Conservation (phyloP, 306 rosid species). For the Lathyrus tuberosus region DNA sequence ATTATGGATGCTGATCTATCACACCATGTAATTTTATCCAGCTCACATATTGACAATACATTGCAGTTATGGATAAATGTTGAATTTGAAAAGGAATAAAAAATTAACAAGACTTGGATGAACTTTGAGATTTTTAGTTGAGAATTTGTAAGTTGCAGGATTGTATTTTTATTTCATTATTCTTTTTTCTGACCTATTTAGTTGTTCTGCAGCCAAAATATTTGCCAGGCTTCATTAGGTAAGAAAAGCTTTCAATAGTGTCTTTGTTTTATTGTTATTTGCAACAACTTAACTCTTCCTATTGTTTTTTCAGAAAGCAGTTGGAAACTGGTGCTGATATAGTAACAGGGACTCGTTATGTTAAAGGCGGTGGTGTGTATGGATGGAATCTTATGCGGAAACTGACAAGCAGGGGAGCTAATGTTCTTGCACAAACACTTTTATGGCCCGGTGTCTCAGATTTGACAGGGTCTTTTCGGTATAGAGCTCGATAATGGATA, state of each 20-base stretch:
- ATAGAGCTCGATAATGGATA: conserved; percentile 35
- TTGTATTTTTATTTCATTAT: conserved; percentile 16
- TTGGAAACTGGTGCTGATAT: conserved; percentile 82
- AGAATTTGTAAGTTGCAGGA: background rate
- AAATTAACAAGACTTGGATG: background rate
- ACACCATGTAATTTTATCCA: conserved; percentile 78
- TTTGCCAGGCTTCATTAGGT: conserved; percentile 86
- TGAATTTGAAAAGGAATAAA: conserved; percentile 24
- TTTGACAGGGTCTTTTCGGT: conserved; percentile 96
- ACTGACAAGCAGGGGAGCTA: conserved; percentile 94
- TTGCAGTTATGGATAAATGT: conserved; percentile 21
- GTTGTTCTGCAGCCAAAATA: conserved; percentile 83
- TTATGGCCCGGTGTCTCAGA: conserved; percentile 97
- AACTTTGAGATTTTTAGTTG: conserved; percentile 20
- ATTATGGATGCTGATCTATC: conserved; percentile 98
- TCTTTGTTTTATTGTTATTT: conserved; percentile 28
- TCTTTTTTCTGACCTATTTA: conserved; percentile 35
- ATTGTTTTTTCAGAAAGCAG: conserved; percentile 60
- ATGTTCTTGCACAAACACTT: conserved; percentile 98
- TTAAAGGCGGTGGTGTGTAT: conserved; percentile 91
- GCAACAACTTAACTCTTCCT: conserved; percentile 33
- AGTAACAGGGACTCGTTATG: conserved; percentile 97
- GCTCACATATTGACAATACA: conserved; percentile 4
- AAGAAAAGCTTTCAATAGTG: conserved; percentile 33
- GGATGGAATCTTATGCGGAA: conserved; percentile 99